Percentiles rank a stretch among this genome's conserved stretches.
These are phyloP conservation scores for Aspergillus pseudoterreus DNA, from an alignment of 2,329 filamentous ascomycete genomes.

Conservation along the genomic window DNA sequence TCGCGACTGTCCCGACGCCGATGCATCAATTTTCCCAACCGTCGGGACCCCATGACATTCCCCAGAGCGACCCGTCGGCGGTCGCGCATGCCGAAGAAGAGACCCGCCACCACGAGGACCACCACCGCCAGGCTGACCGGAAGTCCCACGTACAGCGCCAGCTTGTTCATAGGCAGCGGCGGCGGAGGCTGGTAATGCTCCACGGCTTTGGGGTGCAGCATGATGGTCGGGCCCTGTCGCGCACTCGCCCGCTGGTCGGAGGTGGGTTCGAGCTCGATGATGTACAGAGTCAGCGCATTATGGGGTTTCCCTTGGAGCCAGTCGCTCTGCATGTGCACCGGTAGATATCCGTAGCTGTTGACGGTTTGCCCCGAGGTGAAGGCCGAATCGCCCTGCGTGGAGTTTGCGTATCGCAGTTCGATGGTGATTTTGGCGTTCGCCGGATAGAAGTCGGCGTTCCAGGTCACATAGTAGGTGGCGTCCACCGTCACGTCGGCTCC, in stretches of 20 bases:
- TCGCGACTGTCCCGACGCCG: too few relatives aligned
- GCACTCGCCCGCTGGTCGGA: constrained; percentile 22
- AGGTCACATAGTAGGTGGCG: constrained; percentile 38
- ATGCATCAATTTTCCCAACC: too few relatives aligned
- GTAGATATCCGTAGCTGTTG: constrained; percentile 38
- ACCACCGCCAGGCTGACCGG: constrained; percentile 38
- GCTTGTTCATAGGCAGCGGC: constrained; percentile 24
- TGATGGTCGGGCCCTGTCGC: constrained; percentile 35
- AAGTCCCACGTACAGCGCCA: constrained; percentile 40
- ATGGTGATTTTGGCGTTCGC: constrained; percentile 31
- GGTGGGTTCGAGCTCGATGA: constrained; percentile 28
- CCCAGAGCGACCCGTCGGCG: constrained; percentile 35
- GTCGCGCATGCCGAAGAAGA: constrained; percentile 41
- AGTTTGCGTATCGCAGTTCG: constrained; percentile 32
- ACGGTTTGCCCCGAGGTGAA: constrained; percentile 34
- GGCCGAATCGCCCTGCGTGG: constrained; percentile 29
- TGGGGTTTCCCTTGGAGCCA: constrained; percentile 36
- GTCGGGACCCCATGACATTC: constrained; percentile 30
- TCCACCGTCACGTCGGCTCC: constrained; percentile 31
- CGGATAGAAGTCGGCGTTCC: constrained; percentile 32
- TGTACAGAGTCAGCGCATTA: constrained; percentile 38
- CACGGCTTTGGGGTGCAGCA: constrained; percentile 30
- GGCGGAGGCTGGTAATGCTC: constrained; percentile 34
- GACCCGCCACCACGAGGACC: constrained; percentile 31
- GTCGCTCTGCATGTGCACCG: constrained; percentile 35